Percentiles rank a stretch among this genome's conserved stretches.
Conservation (phyloP, 192 early-diverging fungal genomes). For the Umbelopsis sp. region DNA sequence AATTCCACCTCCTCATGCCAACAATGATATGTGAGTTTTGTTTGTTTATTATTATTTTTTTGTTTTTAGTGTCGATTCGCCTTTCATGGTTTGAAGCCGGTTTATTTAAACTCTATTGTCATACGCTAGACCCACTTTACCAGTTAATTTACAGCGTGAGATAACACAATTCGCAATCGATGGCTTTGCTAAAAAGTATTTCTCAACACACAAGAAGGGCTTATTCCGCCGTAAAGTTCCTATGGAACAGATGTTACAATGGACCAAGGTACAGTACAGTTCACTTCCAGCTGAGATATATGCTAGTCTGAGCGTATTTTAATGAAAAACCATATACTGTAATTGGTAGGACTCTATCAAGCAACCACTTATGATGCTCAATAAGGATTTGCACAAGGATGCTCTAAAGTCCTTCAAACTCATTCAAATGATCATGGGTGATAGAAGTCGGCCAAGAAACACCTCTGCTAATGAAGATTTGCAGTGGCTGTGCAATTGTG, state of each 20-base stretch:
- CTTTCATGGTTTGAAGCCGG: neutral
- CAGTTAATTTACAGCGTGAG: constrained; percentile 65
- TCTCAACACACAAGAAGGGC: constrained; percentile 85
- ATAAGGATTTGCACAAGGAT: constrained; percentile 83
- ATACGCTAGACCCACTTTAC: constrained; percentile 40
- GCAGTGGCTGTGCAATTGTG: constrained; percentile 76
- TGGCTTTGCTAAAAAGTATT: constrained; percentile 90
- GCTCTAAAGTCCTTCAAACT: constrained; percentile 83
- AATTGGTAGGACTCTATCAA: constrained; percentile 66
- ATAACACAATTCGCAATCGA: constrained; percentile 82
- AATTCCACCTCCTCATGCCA: constrained; percentile 3
- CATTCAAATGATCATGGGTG: constrained; percentile 86
- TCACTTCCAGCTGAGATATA: no score
- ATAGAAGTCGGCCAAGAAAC: constrained; percentile 41
- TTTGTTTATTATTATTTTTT: neutral
- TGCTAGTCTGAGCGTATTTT: no score
- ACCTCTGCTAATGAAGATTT: constrained; percentile 58
- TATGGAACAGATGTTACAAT: constrained; percentile 85
- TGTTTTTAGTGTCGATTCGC: neutral
- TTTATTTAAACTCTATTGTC: constrained; percentile 3
- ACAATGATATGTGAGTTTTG: neutral
- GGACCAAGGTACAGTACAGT: constrained; percentile 60
- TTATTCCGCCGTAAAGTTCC: constrained; percentile 85
- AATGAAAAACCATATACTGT: no score
- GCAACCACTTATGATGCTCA: constrained; percentile 80